Evolutionary conservation across 2,329 filamentous ascomycete species (phyloP), one percentile per base, ranked within the genome.

Genomic region (Phoma sp.): DNA sequence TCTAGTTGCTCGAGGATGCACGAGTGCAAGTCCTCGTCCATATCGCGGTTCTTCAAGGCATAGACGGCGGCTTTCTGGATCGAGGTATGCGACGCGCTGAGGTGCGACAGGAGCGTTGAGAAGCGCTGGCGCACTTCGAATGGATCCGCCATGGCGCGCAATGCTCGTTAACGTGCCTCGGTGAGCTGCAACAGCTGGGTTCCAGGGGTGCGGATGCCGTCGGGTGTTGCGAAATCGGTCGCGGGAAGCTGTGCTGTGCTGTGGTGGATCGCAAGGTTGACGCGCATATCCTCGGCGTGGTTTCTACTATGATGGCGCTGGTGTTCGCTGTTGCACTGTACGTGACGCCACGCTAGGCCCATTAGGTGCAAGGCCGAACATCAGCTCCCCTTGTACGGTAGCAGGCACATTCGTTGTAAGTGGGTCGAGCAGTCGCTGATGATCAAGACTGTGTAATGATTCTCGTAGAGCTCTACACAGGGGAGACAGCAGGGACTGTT

Each of bases 51-150:
- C 76, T 92, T 96, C 60, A 99, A 83, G 13, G 95, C 95, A 87
- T 96, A 99, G 74, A 93, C 89, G 25, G 95, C 94, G 3, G 93
- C 91, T 79, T 97, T 97, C 70, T 94, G 90, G 1, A 92, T 90
- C 13, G 92, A 94, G 13, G 89, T 90, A 53, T 95, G 89, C 5
- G 91, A 94, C 12, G 95, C 95, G 74, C 93, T 96, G 58, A 99
- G 86, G 74, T 95, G 91, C 64, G 96, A 89, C 22, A 99, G 85
- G 74, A 95, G 90, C 47, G 85, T 85, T 48, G 92, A 97, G 82
- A 99, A 99, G 77, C 92, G 92, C 85, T 99, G 93, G 73, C 95
- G 93, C 67, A 98, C 94, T 81, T 98, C 95, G 77, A 99, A 99
- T 6, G 96, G 95, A 78, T 99, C 93, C 39, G 84, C 84, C 86